phyloP scores from a whole-genome alignment of 768 basidiomycete species.

The Lentinula sp. region DNA sequence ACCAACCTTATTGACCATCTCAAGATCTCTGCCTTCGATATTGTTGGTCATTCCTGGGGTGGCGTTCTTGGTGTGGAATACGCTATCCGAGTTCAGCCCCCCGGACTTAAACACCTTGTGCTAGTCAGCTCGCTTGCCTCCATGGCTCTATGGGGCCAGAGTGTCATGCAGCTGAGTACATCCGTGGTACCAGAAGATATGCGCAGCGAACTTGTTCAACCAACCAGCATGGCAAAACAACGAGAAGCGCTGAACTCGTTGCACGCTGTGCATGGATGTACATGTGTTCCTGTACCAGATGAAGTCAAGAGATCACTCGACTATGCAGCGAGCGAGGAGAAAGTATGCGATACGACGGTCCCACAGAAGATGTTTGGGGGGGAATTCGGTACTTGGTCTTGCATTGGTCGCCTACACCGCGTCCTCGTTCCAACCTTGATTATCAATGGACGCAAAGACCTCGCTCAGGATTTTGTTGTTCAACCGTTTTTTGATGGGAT shows the following conservation, averaged over 20 bases:
- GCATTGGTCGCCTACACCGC: constrained; percentile 34
- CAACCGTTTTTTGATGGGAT: constrained; percentile 32
- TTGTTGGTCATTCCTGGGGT: constrained; percentile 57
- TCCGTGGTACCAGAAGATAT: constrained; percentile 15
- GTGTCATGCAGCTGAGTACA: constrained; percentile 12
- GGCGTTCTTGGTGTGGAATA: constrained; percentile 43
- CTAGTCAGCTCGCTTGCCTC: constrained; percentile 25
- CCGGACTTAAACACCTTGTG: constrained; percentile 29
- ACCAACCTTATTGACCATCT: constrained; percentile 39
- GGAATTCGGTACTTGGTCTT: constrained; percentile 39
- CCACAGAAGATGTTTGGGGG: constrained; percentile 34
- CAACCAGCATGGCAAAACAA: constrained; percentile 28
- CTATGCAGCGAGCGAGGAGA: not conserved
- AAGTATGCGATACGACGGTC: not conserved
- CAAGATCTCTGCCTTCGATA: constrained; percentile 34
- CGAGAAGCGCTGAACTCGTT: constrained; percentile 21
- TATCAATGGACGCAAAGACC: constrained; percentile 36
- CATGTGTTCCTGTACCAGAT: constrained; percentile 25
- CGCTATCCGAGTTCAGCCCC: constrained; percentile 29
- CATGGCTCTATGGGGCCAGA: constrained; percentile 19
- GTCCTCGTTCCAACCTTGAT: constrained; percentile 33
- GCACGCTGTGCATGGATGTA: constrained; percentile 27
- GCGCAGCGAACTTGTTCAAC: constrained; percentile 17
- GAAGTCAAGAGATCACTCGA: constrained; percentile 21
- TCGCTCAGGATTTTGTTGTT: constrained; percentile 31